Conservation (phyloP, 1,139 yeast genomes). For the Candida glucosophila region DNA sequence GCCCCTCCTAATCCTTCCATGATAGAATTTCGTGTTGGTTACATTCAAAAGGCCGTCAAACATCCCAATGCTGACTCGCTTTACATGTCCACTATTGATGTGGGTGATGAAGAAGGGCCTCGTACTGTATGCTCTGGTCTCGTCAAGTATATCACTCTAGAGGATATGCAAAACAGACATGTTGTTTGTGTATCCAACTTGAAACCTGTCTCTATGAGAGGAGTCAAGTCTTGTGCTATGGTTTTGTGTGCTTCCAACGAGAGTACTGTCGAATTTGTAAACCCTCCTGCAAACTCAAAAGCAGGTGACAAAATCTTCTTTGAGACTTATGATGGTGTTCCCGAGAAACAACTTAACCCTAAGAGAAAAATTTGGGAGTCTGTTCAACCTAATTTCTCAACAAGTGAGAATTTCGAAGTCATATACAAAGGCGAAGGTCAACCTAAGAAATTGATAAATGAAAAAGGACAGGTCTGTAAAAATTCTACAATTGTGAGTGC, state of each 20-base stretch:
- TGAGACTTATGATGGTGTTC: constrained; percentile 80
- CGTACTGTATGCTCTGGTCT: constrained; percentile 96
- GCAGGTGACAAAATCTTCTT: constrained; percentile 96
- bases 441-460: constrained; percentile 70
- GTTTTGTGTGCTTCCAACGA: constrained; percentile 84
- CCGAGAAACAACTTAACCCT: constrained; percentile 91
- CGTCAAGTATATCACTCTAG: constrained; percentile 41
- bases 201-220: constrained; percentile 66
- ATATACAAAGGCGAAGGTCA: constrained; percentile 78
- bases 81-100: constrained; percentile 91
- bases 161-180: constrained; percentile 36
- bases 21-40: constrained; percentile 92
- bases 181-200: constrained; percentile 53
- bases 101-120: constrained; percentile 95
- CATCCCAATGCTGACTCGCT: constrained; percentile 98
- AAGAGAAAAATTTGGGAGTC: constrained; percentile 98
- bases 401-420: constrained; percentile 68
- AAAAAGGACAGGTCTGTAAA: constrained; percentile 64
- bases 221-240: constrained; percentile 93
- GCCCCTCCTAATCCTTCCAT: constrained; percentile 69
- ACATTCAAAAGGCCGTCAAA: constrained; percentile 89
- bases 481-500: constrained; percentile 62
- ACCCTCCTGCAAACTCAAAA: constrained; percentile 90
- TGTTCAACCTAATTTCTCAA: constrained; percentile 82
- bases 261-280: constrained; percentile 75